Percentiles rank a stretch among this genome's conserved stretches.
phyloP scores from a whole-genome alignment of 352 stramenopile species.

The Aphanomyces stellatus region DNA sequence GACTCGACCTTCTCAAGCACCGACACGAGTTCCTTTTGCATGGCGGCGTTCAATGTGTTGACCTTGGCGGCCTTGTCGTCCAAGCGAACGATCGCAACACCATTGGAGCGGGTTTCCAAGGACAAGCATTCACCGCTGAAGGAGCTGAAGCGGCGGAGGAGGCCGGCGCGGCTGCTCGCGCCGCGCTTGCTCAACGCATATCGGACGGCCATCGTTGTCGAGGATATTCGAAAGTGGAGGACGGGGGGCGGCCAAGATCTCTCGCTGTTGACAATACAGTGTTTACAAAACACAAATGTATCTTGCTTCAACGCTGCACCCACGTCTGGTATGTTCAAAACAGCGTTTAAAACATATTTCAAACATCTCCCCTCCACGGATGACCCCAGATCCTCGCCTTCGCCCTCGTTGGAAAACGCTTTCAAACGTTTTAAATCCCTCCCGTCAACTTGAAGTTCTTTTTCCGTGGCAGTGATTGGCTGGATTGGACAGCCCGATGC shows the following conservation, averaged over 20 bases:
- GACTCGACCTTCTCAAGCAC: slow-evolving; percentile 86
- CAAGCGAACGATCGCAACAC: slow-evolving; percentile 88
- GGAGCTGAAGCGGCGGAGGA: not conserved
- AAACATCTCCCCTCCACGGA: too few species aligned
- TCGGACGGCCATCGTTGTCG: not conserved
- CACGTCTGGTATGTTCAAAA: too few species aligned
- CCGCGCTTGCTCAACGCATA: not conserved
- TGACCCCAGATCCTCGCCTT: too few species aligned
- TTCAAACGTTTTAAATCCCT: too few species aligned
- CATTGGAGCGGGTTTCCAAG: slow-evolving; percentile 77
- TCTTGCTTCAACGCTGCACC: not conserved
- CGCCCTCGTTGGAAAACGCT: too few species aligned
- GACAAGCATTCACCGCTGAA: slow-evolving; percentile 74
- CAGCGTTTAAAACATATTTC: too few species aligned
- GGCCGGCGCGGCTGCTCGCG: not conserved
- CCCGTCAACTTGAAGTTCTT: too few species aligned
- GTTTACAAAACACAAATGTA: slow-evolving; percentile 1
- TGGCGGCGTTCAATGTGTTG: slow-evolving; percentile 90
- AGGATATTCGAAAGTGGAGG: not conserved
- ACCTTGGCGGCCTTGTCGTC: slow-evolving; percentile 88
- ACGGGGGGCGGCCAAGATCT: not conserved
- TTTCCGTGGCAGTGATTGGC: too few species aligned
- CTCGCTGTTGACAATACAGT: not conserved
- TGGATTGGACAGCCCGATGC: too few species aligned
- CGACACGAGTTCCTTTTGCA: slow-evolving; percentile 80